Evolutionary conservation across 805 yeast genomes (phyloP), one percentile per base, ranked within the genome.

Genomic region (Metschnikowia peoriensis): DNA sequence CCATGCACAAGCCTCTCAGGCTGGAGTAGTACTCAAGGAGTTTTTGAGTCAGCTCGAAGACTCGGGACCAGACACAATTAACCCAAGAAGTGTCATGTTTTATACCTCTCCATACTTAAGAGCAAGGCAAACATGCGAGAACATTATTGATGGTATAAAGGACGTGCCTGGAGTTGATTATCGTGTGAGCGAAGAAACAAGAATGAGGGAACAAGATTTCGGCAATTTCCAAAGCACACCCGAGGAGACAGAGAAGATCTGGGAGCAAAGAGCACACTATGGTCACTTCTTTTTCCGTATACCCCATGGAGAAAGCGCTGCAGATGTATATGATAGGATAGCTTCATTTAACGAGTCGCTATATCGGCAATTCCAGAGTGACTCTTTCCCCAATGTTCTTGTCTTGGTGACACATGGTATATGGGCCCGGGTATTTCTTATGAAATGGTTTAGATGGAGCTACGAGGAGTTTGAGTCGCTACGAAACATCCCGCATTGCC

Each of bases 361-460:
- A 39, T 89, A 86, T 65, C 76, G 97, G 45, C 94, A 88, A 66
- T 91, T 92, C 63, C 81, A 81, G 54, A 66, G 74, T 44, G 84
- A 80, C 15, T 77, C 81, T 60, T 88, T 89, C 64, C 91, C 97
- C n/a, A 81, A 82, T 53, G 86, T 91, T 16, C 77, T 90, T 39
- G 90, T 92, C 2, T 71, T 92, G 41, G 97, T 92, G 40, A 88
- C 96, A 5, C 97, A 92, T 66, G 97, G 97, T 9, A 89, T 92
- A 14, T 90, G 96, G 93, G 88, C 96, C 4, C 75, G 97, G 40
- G 97, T 92, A 8, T 92, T 92, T 61, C 68, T 92, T 41, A 90
- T 91, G 91, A 88, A 91, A 62, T 92, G 97, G 97, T 92, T 84
- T 66, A 75, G 96, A 52, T 92, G 97, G 97, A 79, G 87, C 1